phyloP scores from a whole-genome alignment of 495 filamentous ascomycete genomes.

The Platismatia glauca region DNA sequence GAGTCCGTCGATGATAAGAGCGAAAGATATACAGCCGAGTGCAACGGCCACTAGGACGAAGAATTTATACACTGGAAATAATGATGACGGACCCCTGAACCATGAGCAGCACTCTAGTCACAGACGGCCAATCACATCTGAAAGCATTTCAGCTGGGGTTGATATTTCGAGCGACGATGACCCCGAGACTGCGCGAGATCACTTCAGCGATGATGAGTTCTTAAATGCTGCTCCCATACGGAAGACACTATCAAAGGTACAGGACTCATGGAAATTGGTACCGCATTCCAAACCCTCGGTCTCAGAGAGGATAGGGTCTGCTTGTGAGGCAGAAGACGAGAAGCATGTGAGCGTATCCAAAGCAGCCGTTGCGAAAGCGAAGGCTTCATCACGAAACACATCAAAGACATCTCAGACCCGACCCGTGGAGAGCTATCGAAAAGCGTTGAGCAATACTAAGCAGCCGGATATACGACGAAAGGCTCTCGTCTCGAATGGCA shows the following conservation, averaged over 20 bases:
- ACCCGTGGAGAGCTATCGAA: not conserved
- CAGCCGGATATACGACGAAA: conserved; percentile 51
- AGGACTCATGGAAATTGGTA: conserved; percentile 26
- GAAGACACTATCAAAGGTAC: conserved; percentile 28
- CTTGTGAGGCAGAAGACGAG: conserved; percentile 6
- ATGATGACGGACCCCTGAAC: conserved; percentile 72
- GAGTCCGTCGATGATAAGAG: conserved; percentile 9
- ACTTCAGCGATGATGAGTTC: conserved; percentile 54
- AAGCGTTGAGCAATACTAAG: conserved; percentile 22
- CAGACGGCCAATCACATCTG: conserved; percentile 62
- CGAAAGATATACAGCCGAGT: conserved; percentile 4
- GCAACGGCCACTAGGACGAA: conserved; percentile 21
- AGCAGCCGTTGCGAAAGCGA: not conserved
- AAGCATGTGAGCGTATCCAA: conserved; percentile 2
- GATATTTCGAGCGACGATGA: conserved; percentile 51
- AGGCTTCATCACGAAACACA: not conserved
- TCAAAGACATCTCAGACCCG: conserved; percentile 17
- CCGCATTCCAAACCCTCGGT: conserved; percentile 12
- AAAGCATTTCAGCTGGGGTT: conserved; percentile 81
- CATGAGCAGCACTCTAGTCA: conserved; percentile 46
- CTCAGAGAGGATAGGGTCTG: conserved; percentile 3
- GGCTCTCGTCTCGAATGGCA: conserved; percentile 70
- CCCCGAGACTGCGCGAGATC: conserved; percentile 31
- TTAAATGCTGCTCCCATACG: conserved; percentile 57
- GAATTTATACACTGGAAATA: conserved; percentile 71